These are phyloP conservation scores for Climacium dendroides DNA, from an alignment of 225 moss, liverwort and hornwort species.

Conservation along the genomic window DNA sequence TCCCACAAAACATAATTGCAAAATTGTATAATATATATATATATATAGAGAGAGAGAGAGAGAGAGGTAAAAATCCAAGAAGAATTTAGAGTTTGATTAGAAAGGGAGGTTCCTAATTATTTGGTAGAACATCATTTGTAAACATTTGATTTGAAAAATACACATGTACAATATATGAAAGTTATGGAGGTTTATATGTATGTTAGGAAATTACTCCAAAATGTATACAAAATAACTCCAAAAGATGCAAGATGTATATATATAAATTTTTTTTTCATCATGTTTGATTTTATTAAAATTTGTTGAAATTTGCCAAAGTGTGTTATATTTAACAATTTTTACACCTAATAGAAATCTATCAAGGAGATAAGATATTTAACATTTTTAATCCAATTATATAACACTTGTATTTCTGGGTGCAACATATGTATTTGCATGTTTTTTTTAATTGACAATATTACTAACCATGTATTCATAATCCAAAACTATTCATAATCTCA, in stretches of 20 bases:
- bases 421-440: not conserved
- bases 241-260: not conserved
- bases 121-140: too few relatives aligned
- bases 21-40: too few relatives aligned
- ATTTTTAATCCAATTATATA: not conserved
- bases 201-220: too few relatives aligned
- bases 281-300: not conserved
- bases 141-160: too few relatives aligned
- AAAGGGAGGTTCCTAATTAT: too few relatives aligned
- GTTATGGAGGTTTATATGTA: not conserved
- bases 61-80: not conserved
- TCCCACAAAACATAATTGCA: too few relatives aligned
- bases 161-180: fast-evolving
- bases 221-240: not conserved
- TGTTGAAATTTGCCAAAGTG: not conserved
- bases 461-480: not conserved
- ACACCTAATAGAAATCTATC: not conserved
- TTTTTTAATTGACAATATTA: not conserved
- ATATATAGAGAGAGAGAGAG: too few relatives aligned
- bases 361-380: not conserved
- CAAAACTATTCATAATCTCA: not conserved
- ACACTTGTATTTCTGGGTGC: not conserved
- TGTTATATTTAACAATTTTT: not conserved
- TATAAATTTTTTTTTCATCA: not conserved
- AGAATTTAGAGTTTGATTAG: not conserved